Conservation (phyloP, 2,329 filamentous ascomycete species). For the Apiospora marii region DNA sequence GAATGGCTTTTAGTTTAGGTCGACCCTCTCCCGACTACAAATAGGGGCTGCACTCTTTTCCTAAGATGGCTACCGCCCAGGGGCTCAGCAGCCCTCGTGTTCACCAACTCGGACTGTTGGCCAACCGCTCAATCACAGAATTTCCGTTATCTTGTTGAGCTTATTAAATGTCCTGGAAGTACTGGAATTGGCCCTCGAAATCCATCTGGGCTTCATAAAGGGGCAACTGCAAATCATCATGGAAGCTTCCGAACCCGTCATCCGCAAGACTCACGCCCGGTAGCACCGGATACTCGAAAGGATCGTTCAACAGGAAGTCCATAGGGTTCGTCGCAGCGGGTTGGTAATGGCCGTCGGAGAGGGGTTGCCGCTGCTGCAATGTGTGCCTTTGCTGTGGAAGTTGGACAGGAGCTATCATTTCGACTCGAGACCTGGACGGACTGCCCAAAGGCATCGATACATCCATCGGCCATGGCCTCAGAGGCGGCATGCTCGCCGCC, state of each 20-base stretch:
- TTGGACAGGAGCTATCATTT: background rate
- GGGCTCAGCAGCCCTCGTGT: too few species aligned
- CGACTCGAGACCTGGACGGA: background rate
- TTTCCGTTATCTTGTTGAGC: too few species aligned
- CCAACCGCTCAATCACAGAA: too few species aligned
- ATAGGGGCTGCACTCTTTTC: too few species aligned
- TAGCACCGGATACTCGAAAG: slow-evolving; percentile 27
- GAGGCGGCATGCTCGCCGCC: background rate
- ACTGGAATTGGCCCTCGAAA: slow-evolving; percentile 16
- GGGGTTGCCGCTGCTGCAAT: background rate
- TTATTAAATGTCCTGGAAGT: background rate
- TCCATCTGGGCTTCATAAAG: slow-evolving; percentile 33
- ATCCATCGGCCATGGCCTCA: background rate
- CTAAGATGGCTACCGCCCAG: too few species aligned
- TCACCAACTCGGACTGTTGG: too few species aligned
- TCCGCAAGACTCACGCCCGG: slow-evolving; percentile 26
- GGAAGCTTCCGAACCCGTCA: background rate
- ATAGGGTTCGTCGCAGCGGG: background rate
- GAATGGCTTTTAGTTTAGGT: background rate
- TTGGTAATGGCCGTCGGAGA: background rate
- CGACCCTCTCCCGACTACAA: background rate
- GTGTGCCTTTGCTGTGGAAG: background rate
- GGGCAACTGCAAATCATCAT: slow-evolving; percentile 21
- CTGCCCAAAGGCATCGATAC: background rate
- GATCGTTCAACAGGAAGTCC: slow-evolving; percentile 26